Conservation (phyloP, 306 rosid genomes). For the Hylodesmum podocarpum region DNA sequence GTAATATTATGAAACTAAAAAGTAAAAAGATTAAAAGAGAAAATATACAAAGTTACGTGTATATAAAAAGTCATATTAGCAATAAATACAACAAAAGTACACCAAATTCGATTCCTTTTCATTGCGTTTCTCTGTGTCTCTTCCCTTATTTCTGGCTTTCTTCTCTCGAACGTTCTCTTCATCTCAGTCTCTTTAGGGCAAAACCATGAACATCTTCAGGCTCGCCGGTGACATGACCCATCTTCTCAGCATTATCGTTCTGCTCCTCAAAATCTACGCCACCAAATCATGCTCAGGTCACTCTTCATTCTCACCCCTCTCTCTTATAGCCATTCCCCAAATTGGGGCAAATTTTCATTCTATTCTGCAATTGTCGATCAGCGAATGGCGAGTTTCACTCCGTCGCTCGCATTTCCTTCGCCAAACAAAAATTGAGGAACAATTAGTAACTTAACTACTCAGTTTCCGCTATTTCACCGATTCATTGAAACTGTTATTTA, state of each 20-base stretch:
- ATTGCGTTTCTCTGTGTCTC: background rate
- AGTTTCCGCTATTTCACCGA: background rate
- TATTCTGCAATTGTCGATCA: background rate
- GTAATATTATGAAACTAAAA: too few relatives aligned
- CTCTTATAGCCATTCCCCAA: background rate
- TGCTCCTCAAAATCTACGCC: slow-evolving; percentile 94
- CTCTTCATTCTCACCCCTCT: background rate
- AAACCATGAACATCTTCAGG: slow-evolving; percentile 83
- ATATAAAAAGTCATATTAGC: too few relatives aligned
- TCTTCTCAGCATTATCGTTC: slow-evolving; percentile 79
- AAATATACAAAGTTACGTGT: too few relatives aligned
- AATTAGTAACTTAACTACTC: background rate
- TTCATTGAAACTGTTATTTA: background rate
- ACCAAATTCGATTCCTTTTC: background rate
- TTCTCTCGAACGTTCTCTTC: background rate
- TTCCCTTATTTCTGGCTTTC: background rate
- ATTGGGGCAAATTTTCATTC: background rate
- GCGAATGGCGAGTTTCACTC: background rate
- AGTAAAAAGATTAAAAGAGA: too few relatives aligned
- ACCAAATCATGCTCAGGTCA: slow-evolving; percentile 96
- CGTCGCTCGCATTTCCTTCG: background rate
- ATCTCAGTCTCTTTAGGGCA: slow-evolving; percentile 35
- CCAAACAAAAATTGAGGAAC: background rate
- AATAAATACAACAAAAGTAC: too few relatives aligned
- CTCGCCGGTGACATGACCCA: slow-evolving; percentile 96